phyloP scores from a whole-genome alignment of 805 yeast genomes.

The Millerozyma miso region DNA sequence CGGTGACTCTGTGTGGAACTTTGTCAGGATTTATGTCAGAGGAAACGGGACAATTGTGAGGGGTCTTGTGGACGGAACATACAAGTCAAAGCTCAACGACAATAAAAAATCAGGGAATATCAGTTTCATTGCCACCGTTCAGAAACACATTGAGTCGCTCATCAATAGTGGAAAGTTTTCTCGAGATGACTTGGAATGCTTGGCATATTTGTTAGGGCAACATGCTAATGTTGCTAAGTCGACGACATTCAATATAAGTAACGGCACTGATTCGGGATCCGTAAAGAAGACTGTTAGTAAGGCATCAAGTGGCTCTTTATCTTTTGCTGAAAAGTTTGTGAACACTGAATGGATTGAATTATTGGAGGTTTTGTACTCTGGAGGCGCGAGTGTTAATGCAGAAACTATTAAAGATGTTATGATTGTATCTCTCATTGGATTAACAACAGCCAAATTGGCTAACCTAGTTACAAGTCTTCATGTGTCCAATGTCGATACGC shows the following conservation, averaged over 20 bases:
- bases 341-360: slow-evolving; percentile 53
- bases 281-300: slow-evolving; percentile 10
- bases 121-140: slow-evolving; percentile 43
- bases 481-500: slow-evolving; percentile 36
- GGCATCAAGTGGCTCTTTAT: slow-evolving; percentile 20
- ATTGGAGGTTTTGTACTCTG: slow-evolving; percentile 54
- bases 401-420: slow-evolving; percentile 43
- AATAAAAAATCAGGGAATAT: slow-evolving; percentile 48
- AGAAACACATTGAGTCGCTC: slow-evolving; percentile 46
- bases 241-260: slow-evolving; percentile 5
- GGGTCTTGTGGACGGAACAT: slow-evolving; percentile 51
- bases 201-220: slow-evolving; percentile 47
- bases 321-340: slow-evolving; percentile 55
- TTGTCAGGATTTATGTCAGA: slow-evolving; percentile 50
- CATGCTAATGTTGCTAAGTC: slow-evolving; percentile 14
- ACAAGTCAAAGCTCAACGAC: slow-evolving; percentile 44
- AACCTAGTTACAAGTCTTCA: slow-evolving; percentile 43
- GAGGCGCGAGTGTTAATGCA: slow-evolving; percentile 52
- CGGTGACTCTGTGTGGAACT: slow-evolving; percentile 63
- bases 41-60: slow-evolving; percentile 44
- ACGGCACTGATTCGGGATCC: slow-evolving; percentile 1
- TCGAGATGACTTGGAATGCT: slow-evolving; percentile 40
- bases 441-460: slow-evolving; percentile 40
- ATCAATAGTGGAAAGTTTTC: slow-evolving; percentile 47
- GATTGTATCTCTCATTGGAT: slow-evolving; percentile 49